Base-by-base conservation (phyloP, 176 grass and related monocot species). In the Carex cristatella region DNA sequence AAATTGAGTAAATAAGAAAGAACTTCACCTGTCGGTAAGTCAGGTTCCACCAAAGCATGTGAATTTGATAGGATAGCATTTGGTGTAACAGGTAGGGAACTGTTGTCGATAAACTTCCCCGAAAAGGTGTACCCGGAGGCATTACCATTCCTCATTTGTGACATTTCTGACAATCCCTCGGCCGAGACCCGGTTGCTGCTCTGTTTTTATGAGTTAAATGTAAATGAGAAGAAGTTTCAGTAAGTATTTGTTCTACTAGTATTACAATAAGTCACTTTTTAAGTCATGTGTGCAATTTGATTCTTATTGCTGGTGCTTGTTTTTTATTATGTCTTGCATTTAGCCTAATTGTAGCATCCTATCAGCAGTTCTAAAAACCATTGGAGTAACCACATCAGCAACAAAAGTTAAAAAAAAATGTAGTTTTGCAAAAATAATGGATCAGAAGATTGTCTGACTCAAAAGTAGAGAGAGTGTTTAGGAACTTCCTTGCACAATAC, bases 71-170 rank as follows among this genome's bases (percentile, higher is more conserved):
- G 86, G 61, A 90, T 84, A 42, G 86, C 55, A 69, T 66, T 83
- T 23, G 84, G 88, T 10, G 81, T 80, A 53, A 66, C 60, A 5
- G 89, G 84, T n/a, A 88, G 86, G 51, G 74, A 16, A 76, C 49
- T 88, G 66, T 89, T 87, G 35, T 90, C 91, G 12, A 82, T 84
- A 85, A 93, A 88, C 64, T 90, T 90, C 15, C 84, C 88, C 31
- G 86, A 64, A 46, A 91, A 91, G 2, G 70, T 88, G 33, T 88
- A 86, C 69, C 83, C 89, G 53, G 86, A 56, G 15, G 75, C 44
- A 49, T 86, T 77, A 49, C 69, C 85, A 82, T 85, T 83, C 88
- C 64, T 87, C 5, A n/a, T 55, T 70, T 83, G 72, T 77, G 80
- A 63, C 79, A 79, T 79, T 64, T 86, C 84, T 79, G 86, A 73